These are phyloP conservation scores for Ceratobasidium theobromae DNA, from an alignment of 1,284 basidiomycete species.

Conservation along the genomic window DNA sequence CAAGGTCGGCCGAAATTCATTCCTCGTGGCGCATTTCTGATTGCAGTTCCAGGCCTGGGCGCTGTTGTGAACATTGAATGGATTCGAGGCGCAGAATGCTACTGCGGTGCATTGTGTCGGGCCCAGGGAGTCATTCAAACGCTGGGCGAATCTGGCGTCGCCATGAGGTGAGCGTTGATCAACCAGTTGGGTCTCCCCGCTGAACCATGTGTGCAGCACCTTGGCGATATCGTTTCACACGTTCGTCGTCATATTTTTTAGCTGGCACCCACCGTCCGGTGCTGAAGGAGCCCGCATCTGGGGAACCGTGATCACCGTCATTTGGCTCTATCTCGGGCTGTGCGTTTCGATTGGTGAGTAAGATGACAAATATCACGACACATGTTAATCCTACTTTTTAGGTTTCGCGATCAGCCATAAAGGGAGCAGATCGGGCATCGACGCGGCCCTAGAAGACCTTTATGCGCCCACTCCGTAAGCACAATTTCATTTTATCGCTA, in stretches of 20 bases:
- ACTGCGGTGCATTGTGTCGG: constrained; percentile 36
- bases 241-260: constrained; percentile 35
- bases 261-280: constrained; percentile 33
- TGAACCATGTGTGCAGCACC: constrained; percentile 21
- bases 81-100: constrained; percentile 22
- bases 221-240: constrained; percentile 35
- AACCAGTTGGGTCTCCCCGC: background rate
- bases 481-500: background rate
- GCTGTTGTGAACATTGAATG: constrained; percentile 26
- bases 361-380: background rate
- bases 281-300: constrained; percentile 29
- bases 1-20: constrained; percentile 28
- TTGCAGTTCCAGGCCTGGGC: background rate
- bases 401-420: constrained; percentile 31
- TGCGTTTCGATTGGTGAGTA: constrained; percentile 32
- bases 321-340: constrained; percentile 33
- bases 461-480: constrained; percentile 34
- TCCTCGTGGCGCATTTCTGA: background rate
- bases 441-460: constrained; percentile 21
- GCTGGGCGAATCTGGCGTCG: constrained; percentile 35
- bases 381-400: background rate
- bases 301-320: constrained; percentile 32
- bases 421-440: background rate
- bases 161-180: constrained; percentile 22
- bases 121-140: constrained; percentile 36